Conservation (phyloP, 1,284 basidiomycete genomes). For the Microbotryum scabiosae region DNA sequence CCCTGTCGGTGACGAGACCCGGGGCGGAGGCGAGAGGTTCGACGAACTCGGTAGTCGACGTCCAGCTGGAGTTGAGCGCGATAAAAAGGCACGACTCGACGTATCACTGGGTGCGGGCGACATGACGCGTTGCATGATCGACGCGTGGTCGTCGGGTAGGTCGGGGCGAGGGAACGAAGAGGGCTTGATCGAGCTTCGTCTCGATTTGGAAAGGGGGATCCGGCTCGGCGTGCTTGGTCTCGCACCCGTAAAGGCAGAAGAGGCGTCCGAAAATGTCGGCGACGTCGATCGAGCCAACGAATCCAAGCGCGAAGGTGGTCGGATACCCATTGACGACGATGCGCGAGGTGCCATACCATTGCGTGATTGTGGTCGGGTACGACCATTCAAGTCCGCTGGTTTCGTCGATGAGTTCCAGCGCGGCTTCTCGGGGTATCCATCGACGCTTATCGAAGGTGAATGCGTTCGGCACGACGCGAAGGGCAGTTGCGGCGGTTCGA, state of each 20-base stretch:
- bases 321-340: constrained; percentile 24
- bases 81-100: constrained; percentile 31
- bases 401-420: constrained; percentile 71
- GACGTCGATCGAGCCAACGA: constrained; percentile 12
- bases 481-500: no score
- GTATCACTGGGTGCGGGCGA: constrained; percentile 50
- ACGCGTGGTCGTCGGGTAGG: constrained; percentile 33
- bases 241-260: constrained; percentile 15
- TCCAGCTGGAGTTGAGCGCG: constrained; percentile 38
- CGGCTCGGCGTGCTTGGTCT: constrained; percentile 29
- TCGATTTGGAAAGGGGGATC: constrained; percentile 27
- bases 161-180: constrained; percentile 6
- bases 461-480: neutral
- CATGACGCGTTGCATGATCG: constrained; percentile 52
- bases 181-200: constrained; percentile 6
- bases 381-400: constrained; percentile 39
- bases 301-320: constrained; percentile 4
- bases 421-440: constrained; percentile 41
- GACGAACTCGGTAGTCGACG: constrained; percentile 1
- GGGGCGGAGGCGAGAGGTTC: constrained; percentile 1
- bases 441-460: constrained; percentile 3
- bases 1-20: neutral
- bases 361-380: constrained; percentile 37
- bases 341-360: constrained; percentile 46
- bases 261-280: constrained; percentile 29